These are phyloP conservation scores for Macrophomina tecta DNA, from an alignment of 2,329 filamentous ascomycete species.

Conservation along the genomic window DNA sequence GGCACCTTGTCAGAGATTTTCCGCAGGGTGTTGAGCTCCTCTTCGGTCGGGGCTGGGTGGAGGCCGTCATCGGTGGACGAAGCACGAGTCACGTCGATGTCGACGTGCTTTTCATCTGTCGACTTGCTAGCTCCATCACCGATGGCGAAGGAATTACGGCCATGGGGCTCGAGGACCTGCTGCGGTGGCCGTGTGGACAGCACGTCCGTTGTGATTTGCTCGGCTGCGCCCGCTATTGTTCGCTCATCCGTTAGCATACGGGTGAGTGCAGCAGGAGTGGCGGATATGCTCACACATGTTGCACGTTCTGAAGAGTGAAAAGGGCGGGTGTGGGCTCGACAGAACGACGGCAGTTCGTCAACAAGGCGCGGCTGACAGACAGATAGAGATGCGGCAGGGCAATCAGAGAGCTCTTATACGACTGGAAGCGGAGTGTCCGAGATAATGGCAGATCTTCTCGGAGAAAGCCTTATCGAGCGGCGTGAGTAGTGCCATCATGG, in stretches of 20 bases:
- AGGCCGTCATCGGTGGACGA: not conserved
- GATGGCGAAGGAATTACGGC: constrained; percentile 5
- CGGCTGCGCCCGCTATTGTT: constrained; percentile 1
- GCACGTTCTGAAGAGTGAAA: not conserved
- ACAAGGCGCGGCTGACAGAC: constrained; percentile 2
- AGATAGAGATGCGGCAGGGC: not conserved
- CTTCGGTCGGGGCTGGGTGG: constrained; percentile 49
- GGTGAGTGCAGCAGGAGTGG: not conserved
- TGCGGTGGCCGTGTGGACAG: constrained; percentile 8
- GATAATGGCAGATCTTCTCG: not conserved
- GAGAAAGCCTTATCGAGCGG: not conserved
- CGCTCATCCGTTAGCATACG: not conserved
- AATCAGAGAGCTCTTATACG: not conserved
- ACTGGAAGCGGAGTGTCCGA: not conserved
- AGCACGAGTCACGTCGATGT: not conserved
- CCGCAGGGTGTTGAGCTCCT: constrained; percentile 54
- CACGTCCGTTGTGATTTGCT: constrained; percentile 12
- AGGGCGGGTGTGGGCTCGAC: not conserved
- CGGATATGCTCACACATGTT: constrained; percentile 18
- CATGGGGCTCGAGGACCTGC: constrained; percentile 1
- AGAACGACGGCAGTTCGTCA: constrained; percentile 5
- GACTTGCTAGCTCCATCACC: constrained; percentile 4
- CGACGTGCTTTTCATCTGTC: constrained; percentile 1
- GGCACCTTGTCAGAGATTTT: constrained; percentile 60
- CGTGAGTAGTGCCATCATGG: not conserved